Conservation (phyloP, 441 rosid genomes). For the Macaranga tanarius region DNA sequence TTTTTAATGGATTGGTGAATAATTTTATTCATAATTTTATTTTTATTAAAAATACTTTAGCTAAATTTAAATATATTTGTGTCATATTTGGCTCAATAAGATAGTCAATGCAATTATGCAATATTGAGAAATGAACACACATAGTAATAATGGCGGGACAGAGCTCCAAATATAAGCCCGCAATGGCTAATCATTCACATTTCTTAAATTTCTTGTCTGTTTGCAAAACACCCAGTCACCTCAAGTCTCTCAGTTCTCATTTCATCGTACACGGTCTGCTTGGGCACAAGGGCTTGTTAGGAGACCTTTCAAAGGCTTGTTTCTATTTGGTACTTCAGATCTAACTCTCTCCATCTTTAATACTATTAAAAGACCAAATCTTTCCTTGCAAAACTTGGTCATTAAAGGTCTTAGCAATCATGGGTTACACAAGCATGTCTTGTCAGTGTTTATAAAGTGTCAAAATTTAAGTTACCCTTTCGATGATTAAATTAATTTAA, state of each 20-base stretch:
- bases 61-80: no score
- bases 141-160: slow-evolving; percentile 7
- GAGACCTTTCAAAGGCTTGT: slow-evolving; percentile 36
- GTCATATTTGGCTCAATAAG: no score
- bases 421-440: slow-evolving; percentile 35
- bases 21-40: no score
- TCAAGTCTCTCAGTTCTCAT: slow-evolving; percentile 36
- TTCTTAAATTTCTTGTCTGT: slow-evolving; percentile 23
- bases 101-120: no score
- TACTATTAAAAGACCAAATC: slow-evolving; percentile 20
- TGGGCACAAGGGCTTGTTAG: slow-evolving; percentile 16
- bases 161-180: not conserved
- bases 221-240: slow-evolving; percentile 26
- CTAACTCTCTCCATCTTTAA: slow-evolving; percentile 37
- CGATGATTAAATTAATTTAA: no score
- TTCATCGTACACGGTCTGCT: slow-evolving; percentile 33
- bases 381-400: slow-evolving; percentile 36
- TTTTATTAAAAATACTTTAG: no score
- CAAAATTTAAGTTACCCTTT: slow-evolving; percentile 31
- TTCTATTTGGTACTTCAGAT: slow-evolving; percentile 32
- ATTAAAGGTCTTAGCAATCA: slow-evolving; percentile 35
- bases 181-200: not conserved
- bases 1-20: no score
- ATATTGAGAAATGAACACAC: not conserved
- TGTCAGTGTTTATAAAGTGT: slow-evolving; percentile 33